Evolutionary conservation across 805 yeast species (phyloP).

Genomic region (Metschnikowia colocasiae): DNA sequence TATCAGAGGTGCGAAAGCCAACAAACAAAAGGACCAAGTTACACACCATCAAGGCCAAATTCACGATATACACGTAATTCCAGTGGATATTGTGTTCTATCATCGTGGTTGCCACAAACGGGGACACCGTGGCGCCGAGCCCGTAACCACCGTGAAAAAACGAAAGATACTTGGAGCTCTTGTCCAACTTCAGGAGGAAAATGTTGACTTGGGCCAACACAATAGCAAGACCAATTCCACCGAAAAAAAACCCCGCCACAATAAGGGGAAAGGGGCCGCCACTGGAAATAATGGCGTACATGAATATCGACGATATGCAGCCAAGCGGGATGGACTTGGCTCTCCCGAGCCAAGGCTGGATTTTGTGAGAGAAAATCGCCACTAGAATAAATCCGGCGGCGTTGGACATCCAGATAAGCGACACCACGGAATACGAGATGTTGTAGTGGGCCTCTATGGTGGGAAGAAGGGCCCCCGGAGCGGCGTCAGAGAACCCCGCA

Average conservation of each 20-base stretch:
- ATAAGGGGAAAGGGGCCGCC: conserved; percentile 22
- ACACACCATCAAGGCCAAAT: conserved; percentile 16
- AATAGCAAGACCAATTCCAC: conserved; percentile 22
- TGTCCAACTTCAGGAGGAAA: conserved; percentile 21
- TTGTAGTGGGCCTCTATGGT: conserved; percentile 20
- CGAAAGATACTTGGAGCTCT: conserved; percentile 20
- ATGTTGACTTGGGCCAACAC: conserved; percentile 22
- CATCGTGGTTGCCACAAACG: conserved; percentile 21
- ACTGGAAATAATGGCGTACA: conserved; percentile 19
- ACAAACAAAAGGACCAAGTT: conserved; percentile 7
- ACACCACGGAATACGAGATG: conserved; percentile 19
- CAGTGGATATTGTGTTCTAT: conserved; percentile 17
- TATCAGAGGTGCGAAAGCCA: conserved; percentile 18
- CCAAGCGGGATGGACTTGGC: conserved; percentile 18
- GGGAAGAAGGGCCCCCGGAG: conserved; percentile 23
- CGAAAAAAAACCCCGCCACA: conserved; percentile 23
- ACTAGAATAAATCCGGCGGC: conserved; percentile 20
- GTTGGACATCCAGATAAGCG: conserved; percentile 23
- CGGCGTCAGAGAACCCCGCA: conserved; percentile 20
- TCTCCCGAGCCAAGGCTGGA: conserved; percentile 18
- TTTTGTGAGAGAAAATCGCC: conserved; percentile 17
- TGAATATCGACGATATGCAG: conserved; percentile 11
- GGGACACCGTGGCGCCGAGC: conserved; percentile 24
- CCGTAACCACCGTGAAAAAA: conserved; percentile 25
- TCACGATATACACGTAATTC: conserved; percentile 21